These are phyloP conservation scores for Tuber microsphaerosporum DNA, from an alignment of 495 filamentous ascomycete genomes.

Conservation along the genomic window DNA sequence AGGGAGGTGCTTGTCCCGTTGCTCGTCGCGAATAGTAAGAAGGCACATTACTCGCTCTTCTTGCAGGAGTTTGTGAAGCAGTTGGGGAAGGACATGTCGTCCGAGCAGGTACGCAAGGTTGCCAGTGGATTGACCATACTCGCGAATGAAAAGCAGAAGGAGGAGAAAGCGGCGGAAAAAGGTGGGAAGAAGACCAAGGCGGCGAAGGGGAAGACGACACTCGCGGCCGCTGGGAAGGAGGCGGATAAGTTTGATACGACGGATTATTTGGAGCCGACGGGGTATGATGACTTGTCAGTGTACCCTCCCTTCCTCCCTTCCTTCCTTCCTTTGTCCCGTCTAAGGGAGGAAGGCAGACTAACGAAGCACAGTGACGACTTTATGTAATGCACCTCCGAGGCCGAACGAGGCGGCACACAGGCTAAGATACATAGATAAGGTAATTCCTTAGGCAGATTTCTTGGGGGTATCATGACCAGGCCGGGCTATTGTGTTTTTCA, in stretches of 20 bases:
- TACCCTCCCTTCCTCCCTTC: conserved; percentile 52
- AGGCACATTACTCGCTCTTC: conserved; percentile 81
- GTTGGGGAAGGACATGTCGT: conserved; percentile 77
- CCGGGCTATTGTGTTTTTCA: not conserved
- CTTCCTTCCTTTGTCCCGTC: conserved; percentile 13
- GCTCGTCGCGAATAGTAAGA: conserved; percentile 66
- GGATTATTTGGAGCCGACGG: conserved; percentile 57
- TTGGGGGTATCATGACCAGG: not conserved
- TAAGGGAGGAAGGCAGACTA: conserved; percentile 3
- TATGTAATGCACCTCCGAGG: conserved; percentile 49
- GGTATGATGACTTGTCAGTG: conserved; percentile 63
- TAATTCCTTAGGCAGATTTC: not conserved
- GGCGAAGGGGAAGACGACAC: conserved; percentile 80
- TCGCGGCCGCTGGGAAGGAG: conserved; percentile 63
- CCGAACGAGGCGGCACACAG: not conserved
- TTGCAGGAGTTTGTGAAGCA: conserved; percentile 83
- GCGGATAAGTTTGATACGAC: conserved; percentile 58
- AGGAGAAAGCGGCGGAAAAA: conserved; percentile 92
- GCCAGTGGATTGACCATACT: conserved; percentile 73
- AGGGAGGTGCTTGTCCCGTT: conserved; percentile 69
- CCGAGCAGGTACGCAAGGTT: conserved; percentile 91
- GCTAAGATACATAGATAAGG: not conserved
- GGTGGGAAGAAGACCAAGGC: conserved; percentile 93
- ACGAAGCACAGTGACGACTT: conserved; percentile 53
- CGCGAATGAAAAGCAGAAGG: conserved; percentile 97